Percentiles rank a stretch among this genome's conserved stretches.
These are phyloP conservation scores for Leishmania martiniquensis DNA, from an alignment of 208 protist species.

Conservation along the genomic window DNA sequence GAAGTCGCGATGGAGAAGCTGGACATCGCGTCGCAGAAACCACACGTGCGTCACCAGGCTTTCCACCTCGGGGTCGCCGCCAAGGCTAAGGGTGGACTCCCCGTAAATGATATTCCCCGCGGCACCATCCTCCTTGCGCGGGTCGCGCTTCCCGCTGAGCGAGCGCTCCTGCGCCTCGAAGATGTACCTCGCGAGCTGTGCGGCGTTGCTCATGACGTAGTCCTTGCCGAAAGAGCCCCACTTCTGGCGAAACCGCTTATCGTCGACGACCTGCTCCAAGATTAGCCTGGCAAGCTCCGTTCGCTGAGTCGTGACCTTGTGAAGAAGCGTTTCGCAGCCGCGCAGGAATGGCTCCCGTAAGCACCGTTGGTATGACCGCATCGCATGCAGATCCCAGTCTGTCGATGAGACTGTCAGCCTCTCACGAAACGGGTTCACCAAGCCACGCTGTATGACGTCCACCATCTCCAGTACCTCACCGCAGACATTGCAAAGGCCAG, in stretches of 20 bases:
- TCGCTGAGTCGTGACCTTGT: constrained; percentile 28
- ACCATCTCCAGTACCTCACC: constrained; percentile 36
- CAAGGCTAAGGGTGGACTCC: constrained; percentile 21
- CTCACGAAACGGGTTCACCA: constrained; percentile 20
- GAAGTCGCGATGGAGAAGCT: constrained; percentile 31
- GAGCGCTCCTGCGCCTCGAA: constrained; percentile 27
- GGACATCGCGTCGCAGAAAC: constrained; percentile 36
- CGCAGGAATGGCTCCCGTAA: constrained; percentile 21
- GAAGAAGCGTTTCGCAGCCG: constrained; percentile 37
- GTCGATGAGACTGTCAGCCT: constrained; percentile 17
- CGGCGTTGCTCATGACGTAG: constrained; percentile 12
- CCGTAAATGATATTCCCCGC: constrained; percentile 14
- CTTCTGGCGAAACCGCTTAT: constrained; percentile 13
- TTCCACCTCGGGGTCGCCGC: constrained; percentile 22
- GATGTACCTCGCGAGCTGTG: constrained; percentile 27
- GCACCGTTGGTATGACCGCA: constrained; percentile 21
- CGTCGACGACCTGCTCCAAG: constrained; percentile 22
- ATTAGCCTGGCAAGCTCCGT: constrained; percentile 24
- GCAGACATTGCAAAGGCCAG: constrained; percentile 33
- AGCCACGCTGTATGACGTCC: constrained; percentile 21
- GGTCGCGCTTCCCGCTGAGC: constrained; percentile 8
- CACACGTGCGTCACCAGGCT: constrained; percentile 26
- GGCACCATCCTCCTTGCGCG: constrained; percentile 14
- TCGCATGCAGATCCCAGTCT: constrained; percentile 12
- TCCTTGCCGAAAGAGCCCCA: constrained; percentile 31